Base-by-base conservation (phyloP, 495 filamentous ascomycete species). In the Beverwykella pulmonaria region DNA sequence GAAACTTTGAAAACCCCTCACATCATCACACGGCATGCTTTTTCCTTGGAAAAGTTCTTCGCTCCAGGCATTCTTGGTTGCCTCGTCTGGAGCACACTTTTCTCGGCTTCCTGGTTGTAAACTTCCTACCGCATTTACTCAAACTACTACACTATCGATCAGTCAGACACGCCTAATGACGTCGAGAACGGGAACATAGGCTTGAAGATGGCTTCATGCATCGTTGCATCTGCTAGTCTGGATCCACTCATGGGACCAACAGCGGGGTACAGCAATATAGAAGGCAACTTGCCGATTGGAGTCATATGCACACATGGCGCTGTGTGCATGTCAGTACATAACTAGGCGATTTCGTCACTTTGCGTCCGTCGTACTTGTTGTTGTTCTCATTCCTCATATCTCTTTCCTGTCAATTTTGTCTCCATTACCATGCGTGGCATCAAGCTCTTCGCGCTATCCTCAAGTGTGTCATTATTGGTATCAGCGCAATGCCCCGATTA, bases 401-500 rank as follows among this genome's bases (percentile, higher is more conserved):
- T 29, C 27, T 52, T 34, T 19, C 29, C 39, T 55, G 19, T 30
- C 30, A 25, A 7, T 23, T 25, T 23, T 44, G 36, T 34, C 6
- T 15, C 30, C 25, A 1, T n/a, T 39, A 59, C n/a, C 4, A 67
- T 67, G 64, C 64, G 58, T 27, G 26, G 57, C 36, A 39, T 22
- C n/a, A 57, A 27, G 9, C 12, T 63, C 23, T 27, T 68, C 19
- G 53, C 44, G 4, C 26, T 46, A 9, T 8, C 30, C 34, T n/a
- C 49, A 46, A 29, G 14, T 3, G 23, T 44, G 8, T 65, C 69
- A 15, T 27, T 65, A 12, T 27, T 68, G 2, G 65, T 55, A 1
- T 53, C 48, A 19, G 71, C 67, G 6, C 55, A 70, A 56, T 80
- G 79, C 60, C 77, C 77, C 0, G 71, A 75, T 44, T 81, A 79